Evolutionary conservation across 192 early-diverging fungal genomes (phyloP).

Genomic region (Coemansia sp.): DNA sequence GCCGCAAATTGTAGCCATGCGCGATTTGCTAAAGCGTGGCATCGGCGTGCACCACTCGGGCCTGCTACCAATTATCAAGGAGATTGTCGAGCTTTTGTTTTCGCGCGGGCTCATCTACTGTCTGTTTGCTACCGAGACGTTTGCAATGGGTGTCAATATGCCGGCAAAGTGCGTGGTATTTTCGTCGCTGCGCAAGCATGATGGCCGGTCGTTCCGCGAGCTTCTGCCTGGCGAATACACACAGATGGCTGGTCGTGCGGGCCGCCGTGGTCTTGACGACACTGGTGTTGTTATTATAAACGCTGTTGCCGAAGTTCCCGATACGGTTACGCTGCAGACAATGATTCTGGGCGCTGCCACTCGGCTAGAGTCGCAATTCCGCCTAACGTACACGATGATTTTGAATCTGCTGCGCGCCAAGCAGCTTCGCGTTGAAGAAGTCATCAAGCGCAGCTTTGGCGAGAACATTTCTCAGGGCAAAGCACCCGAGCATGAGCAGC

Average conservation of each 20-base stretch:
- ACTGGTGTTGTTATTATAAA: constrained; percentile 91
- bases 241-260: constrained; percentile 98
- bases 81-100: constrained; percentile 97
- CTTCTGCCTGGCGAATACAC: constrained; percentile 96
- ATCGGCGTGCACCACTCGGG: constrained; percentile 98
- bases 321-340: constrained; percentile 60
- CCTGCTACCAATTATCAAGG: constrained; percentile 95
- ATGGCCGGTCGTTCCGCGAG: constrained; percentile 83
- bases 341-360: constrained; percentile 89
- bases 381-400: constrained; percentile 98
- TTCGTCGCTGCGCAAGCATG: constrained; percentile 87
- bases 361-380: constrained; percentile 92
- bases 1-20: constrained; percentile 85
- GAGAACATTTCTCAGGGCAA: constrained; percentile 85
- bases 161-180: constrained; percentile 94
- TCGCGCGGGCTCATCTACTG: constrained; percentile 83
- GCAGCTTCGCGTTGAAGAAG: constrained; percentile 93
- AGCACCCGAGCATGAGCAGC: constrained; percentile 77
- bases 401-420: constrained; percentile 93
- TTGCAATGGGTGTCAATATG: constrained; percentile 99
- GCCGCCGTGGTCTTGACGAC: constrained; percentile 87
- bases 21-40: constrained; percentile 81
- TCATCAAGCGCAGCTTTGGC: constrained; percentile 97
- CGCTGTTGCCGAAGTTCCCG: constrained; percentile 61
- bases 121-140: constrained; percentile 98